A percentile compares a stretch with the other conserved stretches of the same genome.
Evolutionary conservation across 805 yeast species (phyloP).

Genomic region (Candida hungchunana): DNA sequence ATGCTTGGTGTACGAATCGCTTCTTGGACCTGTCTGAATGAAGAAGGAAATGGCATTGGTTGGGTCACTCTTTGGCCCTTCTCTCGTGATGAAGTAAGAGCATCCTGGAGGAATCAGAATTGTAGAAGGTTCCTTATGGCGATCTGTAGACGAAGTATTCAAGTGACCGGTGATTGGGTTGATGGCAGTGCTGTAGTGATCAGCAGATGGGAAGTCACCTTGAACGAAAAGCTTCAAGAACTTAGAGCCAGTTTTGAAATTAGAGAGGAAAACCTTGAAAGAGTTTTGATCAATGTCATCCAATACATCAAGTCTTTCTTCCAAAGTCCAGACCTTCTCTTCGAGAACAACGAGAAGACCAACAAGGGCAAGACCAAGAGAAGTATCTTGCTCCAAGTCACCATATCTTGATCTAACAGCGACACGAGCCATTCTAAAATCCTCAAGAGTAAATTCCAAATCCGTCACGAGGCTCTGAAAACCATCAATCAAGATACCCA

Average conservation of each 20-base stretch:
- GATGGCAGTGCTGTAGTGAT: slow-evolving; percentile 24
- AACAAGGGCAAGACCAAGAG: slow-evolving; percentile 45
- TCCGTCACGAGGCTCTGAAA: slow-evolving; percentile 24
- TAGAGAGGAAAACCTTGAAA: slow-evolving; percentile 29
- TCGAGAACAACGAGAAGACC: slow-evolving; percentile 53
- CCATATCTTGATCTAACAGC: slow-evolving; percentile 44
- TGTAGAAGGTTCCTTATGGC: slow-evolving; percentile 33
- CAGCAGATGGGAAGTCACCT: slow-evolving; percentile 39
- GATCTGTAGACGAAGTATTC: not conserved
- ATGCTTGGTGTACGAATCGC: slow-evolving; percentile 31
- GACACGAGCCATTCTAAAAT: slow-evolving; percentile 45
- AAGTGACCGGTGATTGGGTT: slow-evolving; percentile 28
- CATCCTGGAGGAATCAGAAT: slow-evolving; percentile 33
- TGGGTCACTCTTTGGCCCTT: slow-evolving; percentile 42
- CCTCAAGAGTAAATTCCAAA: slow-evolving; percentile 25
- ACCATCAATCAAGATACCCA: slow-evolving; percentile 31
- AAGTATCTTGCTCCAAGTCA: slow-evolving; percentile 37
- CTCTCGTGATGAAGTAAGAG: slow-evolving; percentile 31
- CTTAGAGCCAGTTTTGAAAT: slow-evolving; percentile 29
- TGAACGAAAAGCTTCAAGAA: slow-evolving; percentile 42
- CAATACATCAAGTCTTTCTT: slow-evolving; percentile 51
- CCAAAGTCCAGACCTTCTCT: slow-evolving; percentile 48
- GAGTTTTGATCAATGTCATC: slow-evolving; percentile 41
- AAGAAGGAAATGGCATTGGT: slow-evolving; percentile 49
- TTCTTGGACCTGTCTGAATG: slow-evolving; percentile 52